Percentiles rank a stretch among this genome's conserved stretches.
Evolutionary conservation across 2,329 filamentous ascomycete genomes (phyloP).

Genomic region (Neofusicoccum umdonicola): DNA sequence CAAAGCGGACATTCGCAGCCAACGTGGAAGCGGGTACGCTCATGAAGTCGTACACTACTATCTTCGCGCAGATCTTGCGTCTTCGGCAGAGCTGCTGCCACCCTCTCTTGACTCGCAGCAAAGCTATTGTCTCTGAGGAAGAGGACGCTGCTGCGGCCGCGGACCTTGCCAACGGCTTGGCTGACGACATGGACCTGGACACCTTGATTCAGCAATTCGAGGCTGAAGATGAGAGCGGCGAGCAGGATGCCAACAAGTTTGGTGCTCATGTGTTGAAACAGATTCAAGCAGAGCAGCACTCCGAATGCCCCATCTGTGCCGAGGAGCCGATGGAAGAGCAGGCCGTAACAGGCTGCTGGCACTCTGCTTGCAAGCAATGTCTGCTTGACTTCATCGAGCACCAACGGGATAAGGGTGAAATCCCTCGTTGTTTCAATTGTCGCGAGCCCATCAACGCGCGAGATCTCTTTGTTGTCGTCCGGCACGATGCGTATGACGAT

Average conservation of each 20-base stretch:
- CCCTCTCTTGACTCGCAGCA: constrained; percentile 82
- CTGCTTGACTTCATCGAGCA: constrained; percentile 87
- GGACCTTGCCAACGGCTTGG: constrained; percentile 75
- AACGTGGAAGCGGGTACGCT: constrained; percentile 91
- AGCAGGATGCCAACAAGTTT: constrained; percentile 67
- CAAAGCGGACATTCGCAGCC: constrained; percentile 77
- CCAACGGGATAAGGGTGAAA: constrained; percentile 70
- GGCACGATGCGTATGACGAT: constrained; percentile 60
- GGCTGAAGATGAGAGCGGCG: constrained; percentile 52
- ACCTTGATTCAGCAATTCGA: constrained; percentile 83
- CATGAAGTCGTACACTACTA: constrained; percentile 93
- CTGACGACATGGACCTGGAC: constrained; percentile 94
- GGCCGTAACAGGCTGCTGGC: constrained; percentile 94
- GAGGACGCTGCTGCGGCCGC: constrained; percentile 75
- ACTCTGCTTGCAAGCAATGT: constrained; percentile 93
- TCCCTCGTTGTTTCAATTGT: constrained; percentile 87
- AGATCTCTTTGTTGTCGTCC: constrained; percentile 89
- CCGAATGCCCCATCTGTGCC: constrained; percentile 90
- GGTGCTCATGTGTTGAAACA: constrained; percentile 85
- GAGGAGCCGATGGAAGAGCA: constrained; percentile 96
- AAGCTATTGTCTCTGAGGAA: constrained; percentile 81
- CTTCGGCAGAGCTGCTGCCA: constrained; percentile 94
- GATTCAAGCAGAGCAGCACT: constrained; percentile 83
- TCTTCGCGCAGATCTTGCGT: constrained; percentile 93
- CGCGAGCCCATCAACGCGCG: constrained; percentile 76